Conservation (phyloP, 1,139 yeast species). For the Zygoascus sp. region DNA sequence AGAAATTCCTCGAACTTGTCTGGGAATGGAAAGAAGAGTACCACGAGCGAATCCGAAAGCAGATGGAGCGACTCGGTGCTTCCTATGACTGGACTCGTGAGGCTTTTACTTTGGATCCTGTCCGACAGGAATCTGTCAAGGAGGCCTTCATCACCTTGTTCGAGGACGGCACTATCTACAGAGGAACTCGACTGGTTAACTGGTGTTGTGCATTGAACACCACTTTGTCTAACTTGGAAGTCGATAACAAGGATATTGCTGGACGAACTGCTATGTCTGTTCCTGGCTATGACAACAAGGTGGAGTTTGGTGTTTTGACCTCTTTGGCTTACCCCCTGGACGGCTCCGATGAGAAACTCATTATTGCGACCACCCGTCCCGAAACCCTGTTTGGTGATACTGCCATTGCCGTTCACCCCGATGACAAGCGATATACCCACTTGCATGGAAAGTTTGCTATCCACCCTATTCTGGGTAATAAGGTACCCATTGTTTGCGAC, state of each 20-base stretch:
- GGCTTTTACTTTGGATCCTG: conserved; percentile 85
- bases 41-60: conserved; percentile 78
- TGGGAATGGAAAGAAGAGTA: conserved; percentile 99
- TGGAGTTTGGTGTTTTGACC: conserved; percentile 94
- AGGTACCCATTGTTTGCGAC: conserved; percentile 84
- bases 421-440: conserved; percentile 87
- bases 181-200: conserved; percentile 89
- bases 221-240: conserved; percentile 93
- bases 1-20: conserved; percentile 76
- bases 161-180: conserved; percentile 92
- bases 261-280: conserved; percentile 78
- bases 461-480: conserved; percentile 86
- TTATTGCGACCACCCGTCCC: conserved; percentile 98
- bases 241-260: conserved; percentile 81
- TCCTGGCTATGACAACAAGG: conserved; percentile 85
- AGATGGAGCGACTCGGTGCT: conserved; percentile 85
- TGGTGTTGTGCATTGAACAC: conserved; percentile 96
- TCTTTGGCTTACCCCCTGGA: conserved; percentile 89
- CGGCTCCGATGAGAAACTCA: conserved; percentile 77
- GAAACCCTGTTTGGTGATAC: conserved; percentile 98
- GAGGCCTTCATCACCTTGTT: conserved; percentile 90
- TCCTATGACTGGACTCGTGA: conserved; percentile 96
- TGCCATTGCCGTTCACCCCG: conserved; percentile 95
- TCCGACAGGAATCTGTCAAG: conserved; percentile 70
- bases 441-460: conserved; percentile 87